phyloP scores from a whole-genome alignment of 306 rosid genomes.

The Vigna trinervia region DNA sequence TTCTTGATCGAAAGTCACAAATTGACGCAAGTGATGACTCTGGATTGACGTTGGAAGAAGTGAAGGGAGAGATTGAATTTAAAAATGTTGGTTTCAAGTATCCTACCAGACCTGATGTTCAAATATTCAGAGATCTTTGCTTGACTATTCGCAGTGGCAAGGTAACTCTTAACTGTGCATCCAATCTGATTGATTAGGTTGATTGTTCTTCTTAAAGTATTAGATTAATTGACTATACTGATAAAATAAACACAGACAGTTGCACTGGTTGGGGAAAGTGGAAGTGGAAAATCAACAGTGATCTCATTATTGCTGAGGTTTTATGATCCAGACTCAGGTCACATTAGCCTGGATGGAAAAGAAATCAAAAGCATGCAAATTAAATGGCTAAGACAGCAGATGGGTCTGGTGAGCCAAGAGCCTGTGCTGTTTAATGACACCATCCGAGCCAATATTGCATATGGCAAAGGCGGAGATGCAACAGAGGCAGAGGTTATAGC shows the following conservation, averaged over 20 bases:
- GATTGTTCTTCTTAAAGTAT: conserved; percentile 15
- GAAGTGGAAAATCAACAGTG: conserved; percentile 75
- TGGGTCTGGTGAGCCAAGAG: conserved; percentile 79
- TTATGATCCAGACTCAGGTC: conserved; percentile 72
- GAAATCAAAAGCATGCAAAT: conserved; percentile 59
- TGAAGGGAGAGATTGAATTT: conserved; percentile 74
- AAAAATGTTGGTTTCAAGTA: conserved; percentile 73
- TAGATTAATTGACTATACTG: neutral
- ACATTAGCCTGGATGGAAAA: conserved; percentile 62
- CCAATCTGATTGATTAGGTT: neutral
- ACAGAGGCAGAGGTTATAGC: conserved; percentile 68
- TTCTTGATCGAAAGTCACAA: conserved; percentile 69
- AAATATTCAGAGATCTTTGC: conserved; percentile 66
- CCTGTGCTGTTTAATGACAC: conserved; percentile 68
- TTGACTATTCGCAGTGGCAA: conserved; percentile 72
- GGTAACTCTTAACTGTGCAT: conserved; percentile 44
- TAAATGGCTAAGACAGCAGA: conserved; percentile 71
- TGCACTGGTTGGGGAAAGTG: conserved; percentile 79
- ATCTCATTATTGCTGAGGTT: conserved; percentile 66
- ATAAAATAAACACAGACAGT: conserved; percentile 56
- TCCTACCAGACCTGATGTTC: conserved; percentile 69
- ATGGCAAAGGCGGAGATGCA: conserved; percentile 67
- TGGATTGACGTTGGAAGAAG: conserved; percentile 54
- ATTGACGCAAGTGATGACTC: conserved; percentile 63
- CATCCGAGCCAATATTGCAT: conserved; percentile 64